Evolutionary conservation across 306 rosid genomes (phyloP), one percentile per base, ranked within the genome.

Genomic region (apple (Malus domestica)): DNA sequence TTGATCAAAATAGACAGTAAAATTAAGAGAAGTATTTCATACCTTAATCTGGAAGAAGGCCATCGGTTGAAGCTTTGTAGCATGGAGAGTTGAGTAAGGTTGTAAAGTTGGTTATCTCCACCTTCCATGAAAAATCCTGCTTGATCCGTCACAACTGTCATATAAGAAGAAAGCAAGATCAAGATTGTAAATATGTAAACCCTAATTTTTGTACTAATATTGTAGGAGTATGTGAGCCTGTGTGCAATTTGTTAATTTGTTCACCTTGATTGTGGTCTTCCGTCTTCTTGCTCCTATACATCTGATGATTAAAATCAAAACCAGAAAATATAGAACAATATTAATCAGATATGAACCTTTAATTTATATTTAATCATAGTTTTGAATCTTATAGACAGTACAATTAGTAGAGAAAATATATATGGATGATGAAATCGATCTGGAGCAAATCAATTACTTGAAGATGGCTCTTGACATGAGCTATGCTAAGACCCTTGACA

Each of bases 381-480:
- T 2, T 11, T 58, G 63, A 22, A 22, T 58, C 25, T 58, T 58
- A 58, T 22, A 4, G 9, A 18, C 11, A 22, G 30, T 2, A 58
- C 63, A 58, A 23, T 10, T 10, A 58, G 15, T 2, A 5, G 20
- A 49, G 63, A 22, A 58, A 10, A 58, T 4, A 58, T n/a, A n/a
- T 22, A 22, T 4, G 10, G 63, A 22, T 58, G 7, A 58, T 58
- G 54, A 33, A 61, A 38, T 22, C 32, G 15, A 29, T 51, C 42
- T 65, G 3, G 10, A 71, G 16, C 10, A 45, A 16, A 46, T 22
- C 70, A 60, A 71, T 88, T 80, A 83, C 89, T 78, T 86, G 89
- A 59, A 86, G 87, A 78, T 86, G 89, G 77, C 87, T 86, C 59
- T 86, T 83, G 46, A 83, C 87, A 67, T 86, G 89, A 78, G 89